Conservation (phyloP, 1,139 yeast species). For the Blastobotrys capitulatus region DNA sequence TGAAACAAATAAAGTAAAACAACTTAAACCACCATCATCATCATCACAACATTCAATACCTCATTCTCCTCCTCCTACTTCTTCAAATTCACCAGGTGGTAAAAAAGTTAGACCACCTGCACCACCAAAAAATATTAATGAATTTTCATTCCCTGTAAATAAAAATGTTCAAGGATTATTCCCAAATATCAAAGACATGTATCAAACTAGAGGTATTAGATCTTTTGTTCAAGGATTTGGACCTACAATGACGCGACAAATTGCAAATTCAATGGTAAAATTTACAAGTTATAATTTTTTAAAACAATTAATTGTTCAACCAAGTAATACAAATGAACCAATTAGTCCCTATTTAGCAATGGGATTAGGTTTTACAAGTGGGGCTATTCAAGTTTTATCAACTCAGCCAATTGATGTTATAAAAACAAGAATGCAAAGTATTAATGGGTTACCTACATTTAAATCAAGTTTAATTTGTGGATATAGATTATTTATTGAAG, state of each 20-base stretch:
- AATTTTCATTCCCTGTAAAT: constrained; percentile 14
- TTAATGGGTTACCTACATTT: constrained; percentile 54
- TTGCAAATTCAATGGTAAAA: constrained; percentile 74
- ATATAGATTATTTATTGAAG: constrained; percentile 57
- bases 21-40: not conserved
- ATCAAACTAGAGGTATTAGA: constrained; percentile 62
- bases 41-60: not conserved
- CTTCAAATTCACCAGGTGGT: not conserved
- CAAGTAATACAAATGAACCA: constrained; percentile 33
- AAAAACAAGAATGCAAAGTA: constrained; percentile 83
- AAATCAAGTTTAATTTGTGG: constrained; percentile 65
- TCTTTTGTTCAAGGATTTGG: constrained; percentile 80
- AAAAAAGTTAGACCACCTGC: constrained; percentile 16
- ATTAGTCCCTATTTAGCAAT: constrained; percentile 22
- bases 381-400: constrained; percentile 64
- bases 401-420: constrained; percentile 93
- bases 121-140: constrained; percentile 5
- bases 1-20: not conserved
- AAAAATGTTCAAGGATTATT: constrained; percentile 23
- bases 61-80: not conserved
- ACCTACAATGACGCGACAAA: constrained; percentile 76
- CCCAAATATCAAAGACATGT: constrained; percentile 45
- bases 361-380: constrained; percentile 35
- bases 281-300: constrained; percentile 76
- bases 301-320: constrained; percentile 44